Evolutionary conservation across 306 rosid species (phyloP), one percentile per base, ranked within the genome.

Genomic region (Trichosanthes truncata): DNA sequence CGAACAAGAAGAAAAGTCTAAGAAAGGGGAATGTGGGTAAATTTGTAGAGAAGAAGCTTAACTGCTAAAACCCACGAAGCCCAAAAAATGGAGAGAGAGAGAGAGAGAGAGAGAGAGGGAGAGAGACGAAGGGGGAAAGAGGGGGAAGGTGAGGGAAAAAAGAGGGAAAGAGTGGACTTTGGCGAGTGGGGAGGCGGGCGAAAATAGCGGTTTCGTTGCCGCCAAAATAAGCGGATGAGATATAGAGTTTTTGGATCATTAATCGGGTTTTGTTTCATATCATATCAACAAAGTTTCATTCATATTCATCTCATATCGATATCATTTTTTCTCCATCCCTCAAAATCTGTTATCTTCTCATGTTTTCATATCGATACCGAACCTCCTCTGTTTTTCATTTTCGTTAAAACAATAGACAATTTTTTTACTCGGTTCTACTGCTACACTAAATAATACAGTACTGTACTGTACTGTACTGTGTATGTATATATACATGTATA

Each of bases 141-240:
- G 15, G 23, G 75, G 17, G 49, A 43, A 60, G 60, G 53, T 8
- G 77, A 29, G 67, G 66, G 76, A 31, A 68, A 83, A 83, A 80
- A 76, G 79, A 53, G 72, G 55, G 81, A 77, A 67, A 55, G 76
- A 80, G 80, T 12, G 65, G 78, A 48, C 63, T 26, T 56, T 74
- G 79, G 81, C 73, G 25, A 86, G 84, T 74, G 86, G 62, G 84
- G 71, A 61, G 68, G 3, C 76, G 59, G 55, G 72, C 74, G 65
- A 84, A 55, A 86, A 84, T 53, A 82, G 91, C 89, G 84, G 87
- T 80, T 91, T 91, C 88, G 76, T 91, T 93, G 96, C 96, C 97
- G 97, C 97, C 97, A 93, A 93, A 93, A 84, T 80, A 83, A 85
- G 83, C 63, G 89, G 84, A 85, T 73, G 87, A 79, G 85, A 83